Conservation (phyloP, 148 eudicot species). For the Spergularia marina region DNA sequence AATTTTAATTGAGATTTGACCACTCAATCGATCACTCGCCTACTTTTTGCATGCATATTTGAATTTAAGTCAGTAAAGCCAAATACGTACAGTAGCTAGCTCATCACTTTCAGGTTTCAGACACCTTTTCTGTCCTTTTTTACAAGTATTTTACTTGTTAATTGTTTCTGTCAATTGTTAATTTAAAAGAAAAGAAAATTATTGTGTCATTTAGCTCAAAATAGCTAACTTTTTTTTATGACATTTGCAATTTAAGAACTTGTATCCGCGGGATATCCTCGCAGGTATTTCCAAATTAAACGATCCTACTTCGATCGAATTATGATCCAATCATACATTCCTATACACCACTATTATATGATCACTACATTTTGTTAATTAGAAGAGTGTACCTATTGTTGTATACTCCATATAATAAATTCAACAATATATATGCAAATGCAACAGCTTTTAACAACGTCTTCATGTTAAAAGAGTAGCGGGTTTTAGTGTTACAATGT, state of each 20-base stretch:
- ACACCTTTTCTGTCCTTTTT: slow-evolving; percentile 17
- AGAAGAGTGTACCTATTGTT: too few species aligned
- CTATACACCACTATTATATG: too few species aligned
- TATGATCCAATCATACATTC: too few species aligned
- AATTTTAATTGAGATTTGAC: slow-evolving; percentile 38
- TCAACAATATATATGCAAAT: too few species aligned
- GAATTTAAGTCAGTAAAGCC: slow-evolving; percentile 40
- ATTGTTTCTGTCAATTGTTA: slow-evolving; percentile 5
- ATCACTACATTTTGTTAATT: too few species aligned
- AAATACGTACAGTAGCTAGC: slow-evolving; percentile 7
- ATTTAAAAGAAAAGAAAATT: background rate
- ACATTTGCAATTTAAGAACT: background rate
- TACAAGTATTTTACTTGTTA: background rate
- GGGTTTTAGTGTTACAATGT: too few species aligned
- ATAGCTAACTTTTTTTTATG: slow-evolving; percentile 7
- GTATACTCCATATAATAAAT: too few species aligned
- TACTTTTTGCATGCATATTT: slow-evolving; percentile 30
- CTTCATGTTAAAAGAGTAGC: too few species aligned
- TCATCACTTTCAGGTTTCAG: background rate
- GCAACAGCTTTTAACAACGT: too few species aligned
- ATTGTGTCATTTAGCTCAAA: slow-evolving; percentile 16
- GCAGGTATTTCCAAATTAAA: slow-evolving; percentile 9
- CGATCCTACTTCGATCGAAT: background rate
- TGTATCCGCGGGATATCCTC: slow-evolving; percentile 2
- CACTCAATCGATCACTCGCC: slow-evolving; percentile 40